These are phyloP conservation scores for Verbena officinalis DNA, from an alignment of 257 asterid species.

Conservation along the genomic window DNA sequence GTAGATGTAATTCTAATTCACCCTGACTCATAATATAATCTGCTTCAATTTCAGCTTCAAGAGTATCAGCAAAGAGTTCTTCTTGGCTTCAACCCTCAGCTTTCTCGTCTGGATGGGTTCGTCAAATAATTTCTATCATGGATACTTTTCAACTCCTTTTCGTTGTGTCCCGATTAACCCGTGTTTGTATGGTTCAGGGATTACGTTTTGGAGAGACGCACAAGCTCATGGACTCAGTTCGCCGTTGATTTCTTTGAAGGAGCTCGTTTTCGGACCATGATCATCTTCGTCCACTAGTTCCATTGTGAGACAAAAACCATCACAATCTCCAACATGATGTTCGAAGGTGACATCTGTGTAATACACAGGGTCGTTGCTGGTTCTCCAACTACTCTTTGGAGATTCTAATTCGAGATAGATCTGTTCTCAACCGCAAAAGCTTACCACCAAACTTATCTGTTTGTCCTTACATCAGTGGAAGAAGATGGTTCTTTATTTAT, in stretches of 20 bases:
- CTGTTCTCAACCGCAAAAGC: too few species aligned
- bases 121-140: conserved; percentile 17
- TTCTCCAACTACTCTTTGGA: too few species aligned
- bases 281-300: neutral
- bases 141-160: conserved; percentile 1
- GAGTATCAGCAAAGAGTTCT: conserved; percentile 73
- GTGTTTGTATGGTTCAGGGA: conserved; percentile 38
- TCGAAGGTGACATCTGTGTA: neutral
- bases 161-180: too few species aligned
- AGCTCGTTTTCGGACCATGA: conserved; percentile 64
- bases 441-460: too few species aligned
- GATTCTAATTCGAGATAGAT: too few species aligned
- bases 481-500: neutral
- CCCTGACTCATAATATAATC: too few species aligned
- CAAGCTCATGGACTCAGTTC: conserved; percentile 67
- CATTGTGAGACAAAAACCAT: neutral
- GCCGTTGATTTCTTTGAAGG: conserved; percentile 70
- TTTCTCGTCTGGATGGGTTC: conserved; percentile 74
- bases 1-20: too few species aligned
- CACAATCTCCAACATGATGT: conserved; percentile 7
- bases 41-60: conserved; percentile 50
- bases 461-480: neutral
- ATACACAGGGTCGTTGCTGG: too few species aligned
- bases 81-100: conserved; percentile 68
- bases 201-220: conserved; percentile 78